Base-by-base conservation (phyloP, 192 early-diverging fungal genomes). In the Coemansia javaensis region DNA sequence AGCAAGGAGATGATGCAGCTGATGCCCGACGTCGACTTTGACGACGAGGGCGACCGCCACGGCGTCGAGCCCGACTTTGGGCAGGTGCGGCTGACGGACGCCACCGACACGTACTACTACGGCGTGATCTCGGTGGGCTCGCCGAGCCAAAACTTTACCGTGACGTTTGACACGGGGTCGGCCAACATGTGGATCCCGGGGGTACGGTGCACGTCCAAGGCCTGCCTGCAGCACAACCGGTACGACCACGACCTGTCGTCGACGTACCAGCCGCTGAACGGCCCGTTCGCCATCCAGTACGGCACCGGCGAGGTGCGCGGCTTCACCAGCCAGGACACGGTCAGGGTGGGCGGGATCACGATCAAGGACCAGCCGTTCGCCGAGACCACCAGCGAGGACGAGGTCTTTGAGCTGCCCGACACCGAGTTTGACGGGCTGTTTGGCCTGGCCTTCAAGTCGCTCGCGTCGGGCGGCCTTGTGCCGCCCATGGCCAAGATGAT, bases 91-190 rank as follows among this genome's bases (percentile, higher is more conserved):
- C 36, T 71, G 34, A 71, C 67, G 12, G 67, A 71, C 20, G 67
- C 67, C 35, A 71, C 67, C 2, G 77, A 79, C 24, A 56, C 53
- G 1, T 59, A 86, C 59, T 77, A 77, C 61, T 77, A 72, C 32
- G 85, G 82, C 17, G 48, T 74, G 0, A 73, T 88, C 18, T 72
- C 75, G 6, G 48, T 88, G 5, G 86, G 86, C 39, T 81, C 82
- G 6, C 87, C 87, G 8, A 67, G 78, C 12, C 84, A 84, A 42
- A 51, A 53, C 17, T 87, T 87, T 38, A 77, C 79, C 13, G 60
- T 87, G 44, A 80, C 78, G 22, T 84, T 88, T 46, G 86, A 88
- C 44, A 88, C 86, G 0, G 86, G 86, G 7, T 85, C 83, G n/a
- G 69, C 79, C 20, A 83, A 85, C 62, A 55, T 88, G 32, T 88